Evolutionary conservation across 1,139 yeast genomes (phyloP).

Genomic region (Tardiomyces digboiensis): DNA sequence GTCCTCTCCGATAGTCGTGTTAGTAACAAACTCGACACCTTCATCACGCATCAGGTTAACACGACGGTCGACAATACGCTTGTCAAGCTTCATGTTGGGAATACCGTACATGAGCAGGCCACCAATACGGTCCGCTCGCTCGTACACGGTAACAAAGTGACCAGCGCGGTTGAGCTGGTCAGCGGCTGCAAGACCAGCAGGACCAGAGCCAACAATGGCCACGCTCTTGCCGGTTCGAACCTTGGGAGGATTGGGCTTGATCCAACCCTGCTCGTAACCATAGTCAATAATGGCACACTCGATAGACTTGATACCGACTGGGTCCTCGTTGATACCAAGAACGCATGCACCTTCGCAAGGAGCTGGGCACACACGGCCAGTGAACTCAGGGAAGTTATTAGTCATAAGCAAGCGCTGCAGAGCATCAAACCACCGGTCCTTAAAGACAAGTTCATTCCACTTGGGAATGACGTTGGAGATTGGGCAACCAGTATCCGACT

Average conservation of each 20-base stretch:
- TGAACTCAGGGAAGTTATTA: constrained; percentile 97
- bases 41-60: constrained; percentile 85
- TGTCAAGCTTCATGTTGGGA: constrained; percentile 98
- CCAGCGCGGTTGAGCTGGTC: constrained; percentile 97
- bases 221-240: constrained; percentile 75
- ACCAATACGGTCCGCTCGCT: constrained; percentile 93
- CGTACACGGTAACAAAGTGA: constrained; percentile 83
- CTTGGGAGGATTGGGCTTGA: constrained; percentile 72
- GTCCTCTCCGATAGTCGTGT: constrained; percentile 79
- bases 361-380: constrained; percentile 98
- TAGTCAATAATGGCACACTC: constrained; percentile 96
- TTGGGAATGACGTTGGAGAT: constrained; percentile 95
- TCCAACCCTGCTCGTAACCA: constrained; percentile 97
- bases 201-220: constrained; percentile 94
- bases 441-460: constrained; percentile 95
- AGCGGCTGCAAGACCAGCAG: constrained; percentile 94
- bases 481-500: constrained; percentile 97
- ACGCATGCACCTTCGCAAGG: constrained; percentile 99
- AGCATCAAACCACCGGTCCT: constrained; percentile 94
- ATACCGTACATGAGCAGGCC: constrained; percentile 98
- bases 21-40: constrained; percentile 72
- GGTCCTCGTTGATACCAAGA: constrained; percentile 85
- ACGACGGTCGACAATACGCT: constrained; percentile 87
- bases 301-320: constrained; percentile 94
- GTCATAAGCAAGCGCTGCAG: constrained; percentile 89